Evolutionary conservation across 164 flowering plant genomes (phyloP).

Genomic region (Umbilicus rupestris): DNA sequence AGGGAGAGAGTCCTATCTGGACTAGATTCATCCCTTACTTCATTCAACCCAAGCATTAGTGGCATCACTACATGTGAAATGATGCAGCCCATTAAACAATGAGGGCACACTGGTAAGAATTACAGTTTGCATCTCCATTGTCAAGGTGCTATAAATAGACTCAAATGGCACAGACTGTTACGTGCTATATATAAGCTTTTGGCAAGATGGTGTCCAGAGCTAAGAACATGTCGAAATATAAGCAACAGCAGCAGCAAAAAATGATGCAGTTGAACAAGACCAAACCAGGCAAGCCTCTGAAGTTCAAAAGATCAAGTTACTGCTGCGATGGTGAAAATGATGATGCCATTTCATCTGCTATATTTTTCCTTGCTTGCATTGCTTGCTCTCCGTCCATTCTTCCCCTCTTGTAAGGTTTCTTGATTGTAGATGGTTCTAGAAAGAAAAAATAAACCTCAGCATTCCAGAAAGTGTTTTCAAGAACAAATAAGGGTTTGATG

Average conservation of each 20-base stretch:
- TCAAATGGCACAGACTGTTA: no score
- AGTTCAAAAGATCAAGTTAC: slow-evolving; percentile 64
- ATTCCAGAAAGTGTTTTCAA: no score
- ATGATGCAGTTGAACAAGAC: slow-evolving; percentile 43
- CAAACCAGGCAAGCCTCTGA: slow-evolving; percentile 47
- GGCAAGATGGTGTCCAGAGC: background rate
- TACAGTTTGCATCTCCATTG: no score
- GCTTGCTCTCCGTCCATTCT: slow-evolving; percentile 37
- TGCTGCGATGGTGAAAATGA: slow-evolving; percentile 52
- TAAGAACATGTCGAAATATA: slow-evolving; percentile 15
- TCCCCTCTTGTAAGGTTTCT: background rate
- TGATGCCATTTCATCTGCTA: slow-evolving; percentile 64
- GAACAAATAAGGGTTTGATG: no score
- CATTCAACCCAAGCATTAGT: background rate
- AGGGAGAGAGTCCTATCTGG: no score
- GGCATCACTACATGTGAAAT: no score
- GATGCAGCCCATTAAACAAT: no score
- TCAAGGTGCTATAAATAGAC: no score
- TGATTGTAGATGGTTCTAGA: background rate
- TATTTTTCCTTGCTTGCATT: slow-evolving; percentile 72
- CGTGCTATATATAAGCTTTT: no score
- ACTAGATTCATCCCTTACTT: background rate
- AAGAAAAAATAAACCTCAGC: no score
- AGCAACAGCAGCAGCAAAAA: slow-evolving; percentile 17
- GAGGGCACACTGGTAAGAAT: no score